phyloP scores from a whole-genome alignment of 208 protist genomes.

The Trypanosomatidae sp. region DNA sequence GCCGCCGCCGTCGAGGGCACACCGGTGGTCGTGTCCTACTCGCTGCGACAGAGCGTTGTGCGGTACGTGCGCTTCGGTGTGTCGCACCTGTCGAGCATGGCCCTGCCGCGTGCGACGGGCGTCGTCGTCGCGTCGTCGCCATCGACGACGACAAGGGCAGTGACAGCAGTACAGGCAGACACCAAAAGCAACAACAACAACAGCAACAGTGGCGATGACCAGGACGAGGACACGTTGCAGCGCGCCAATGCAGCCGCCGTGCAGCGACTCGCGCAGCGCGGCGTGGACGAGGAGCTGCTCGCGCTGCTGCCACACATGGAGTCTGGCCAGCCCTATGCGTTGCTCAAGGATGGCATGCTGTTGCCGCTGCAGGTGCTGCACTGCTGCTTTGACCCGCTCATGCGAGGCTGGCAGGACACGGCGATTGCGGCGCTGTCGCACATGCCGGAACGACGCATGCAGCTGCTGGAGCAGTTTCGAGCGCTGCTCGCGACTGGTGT shows the following conservation, averaged over 20 bases:
- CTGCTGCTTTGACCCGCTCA: conserved; percentile 75
- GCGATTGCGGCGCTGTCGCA: conserved; percentile 44
- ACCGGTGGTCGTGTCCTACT: conserved; percentile 49
- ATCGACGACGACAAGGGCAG: too few relatives aligned
- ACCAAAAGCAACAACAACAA: neutral
- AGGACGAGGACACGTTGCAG: neutral
- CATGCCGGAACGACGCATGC: conserved; percentile 43
- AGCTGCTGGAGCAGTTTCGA: conserved; percentile 28
- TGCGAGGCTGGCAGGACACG: conserved; percentile 57
- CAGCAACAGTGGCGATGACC: neutral
- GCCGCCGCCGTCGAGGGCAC: conserved; percentile 40
- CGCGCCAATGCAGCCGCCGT: neutral
- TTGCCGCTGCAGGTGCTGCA: conserved; percentile 78
- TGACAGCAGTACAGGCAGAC: neutral
- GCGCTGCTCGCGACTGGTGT: conserved; percentile 19
- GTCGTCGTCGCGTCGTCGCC: too few relatives aligned
- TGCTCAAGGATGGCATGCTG: conserved; percentile 36
- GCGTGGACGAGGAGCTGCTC: conserved; percentile 19
- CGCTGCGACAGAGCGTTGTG: conserved; percentile 58
- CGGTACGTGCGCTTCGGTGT: conserved; percentile 45
- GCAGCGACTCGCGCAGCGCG: neutral
- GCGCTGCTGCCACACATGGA: conserved; percentile 32
- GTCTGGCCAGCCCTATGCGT: conserved; percentile 53
- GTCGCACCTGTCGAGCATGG: too few relatives aligned
- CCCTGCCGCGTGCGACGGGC: too few relatives aligned